A percentile compares a stretch with the other conserved stretches of the same genome.
These are phyloP conservation scores for Cercis canadensis DNA, from an alignment of 306 rosid genomes.

Conservation along the genomic window DNA sequence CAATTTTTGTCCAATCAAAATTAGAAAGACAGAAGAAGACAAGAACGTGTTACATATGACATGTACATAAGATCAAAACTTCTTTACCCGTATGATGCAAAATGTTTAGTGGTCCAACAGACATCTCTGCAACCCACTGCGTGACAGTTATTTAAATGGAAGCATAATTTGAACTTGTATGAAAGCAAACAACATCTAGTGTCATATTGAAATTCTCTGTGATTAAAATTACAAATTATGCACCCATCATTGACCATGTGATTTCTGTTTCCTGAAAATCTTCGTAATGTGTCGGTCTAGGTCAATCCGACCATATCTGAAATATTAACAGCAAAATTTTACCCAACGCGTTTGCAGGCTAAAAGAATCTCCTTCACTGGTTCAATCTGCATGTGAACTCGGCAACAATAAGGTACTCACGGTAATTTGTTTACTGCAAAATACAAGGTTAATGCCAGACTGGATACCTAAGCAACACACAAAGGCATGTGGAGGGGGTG, in stretches of 20 bases:
- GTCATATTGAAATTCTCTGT: too few relatives aligned
- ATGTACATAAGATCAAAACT: slow-evolving; percentile 31
- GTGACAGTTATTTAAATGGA: slow-evolving; percentile 28
- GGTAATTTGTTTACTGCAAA: slow-evolving; percentile 43
- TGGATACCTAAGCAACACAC: slow-evolving; percentile 41
- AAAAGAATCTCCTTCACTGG: slow-evolving; percentile 28
- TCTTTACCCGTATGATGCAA: slow-evolving; percentile 28
- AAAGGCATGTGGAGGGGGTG: slow-evolving; percentile 55
- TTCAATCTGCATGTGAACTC: slow-evolving; percentile 38
- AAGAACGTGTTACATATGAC: slow-evolving; percentile 25
- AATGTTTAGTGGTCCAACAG: slow-evolving; percentile 48
- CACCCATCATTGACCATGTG: slow-evolving; percentile 42
- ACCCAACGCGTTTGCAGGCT: slow-evolving; percentile 18
- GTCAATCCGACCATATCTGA: slow-evolving; percentile 16
- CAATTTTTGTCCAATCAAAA: slow-evolving; percentile 12
- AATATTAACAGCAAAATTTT: slow-evolving; percentile 26
- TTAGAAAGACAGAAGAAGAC: neutral
- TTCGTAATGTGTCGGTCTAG: slow-evolving; percentile 25
- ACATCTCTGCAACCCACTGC: slow-evolving; percentile 51
- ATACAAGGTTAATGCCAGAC: slow-evolving; percentile 59
- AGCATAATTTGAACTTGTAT: slow-evolving; percentile 10
- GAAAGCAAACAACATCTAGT: too few relatives aligned
- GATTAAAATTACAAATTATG: neutral
- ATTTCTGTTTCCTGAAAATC: slow-evolving; percentile 16
- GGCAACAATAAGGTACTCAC: slow-evolving; percentile 29